Conservation (phyloP, 768 basidiomycete species). For the Termitomyces sp. region DNA sequence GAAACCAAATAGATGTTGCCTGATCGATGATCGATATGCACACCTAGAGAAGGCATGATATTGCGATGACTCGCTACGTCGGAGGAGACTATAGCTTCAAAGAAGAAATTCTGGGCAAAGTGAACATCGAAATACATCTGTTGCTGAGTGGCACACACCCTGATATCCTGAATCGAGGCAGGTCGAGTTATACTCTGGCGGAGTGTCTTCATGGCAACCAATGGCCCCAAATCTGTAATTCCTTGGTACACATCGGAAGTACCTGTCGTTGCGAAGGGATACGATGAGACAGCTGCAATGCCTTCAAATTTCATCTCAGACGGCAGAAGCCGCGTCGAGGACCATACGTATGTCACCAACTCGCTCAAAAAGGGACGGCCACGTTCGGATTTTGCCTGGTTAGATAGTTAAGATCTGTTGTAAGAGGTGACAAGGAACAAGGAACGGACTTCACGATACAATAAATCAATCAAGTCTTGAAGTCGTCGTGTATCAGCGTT, state of each 20-base stretch:
- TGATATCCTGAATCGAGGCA: not conserved
- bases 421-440: too few species aligned
- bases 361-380: not conserved
- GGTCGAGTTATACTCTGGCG: slow-evolving; percentile 1
- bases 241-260: slow-evolving; percentile 8
- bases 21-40: not conserved
- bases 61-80: slow-evolving; percentile 5
- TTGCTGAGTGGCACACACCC: not conserved
- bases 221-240: not conserved
- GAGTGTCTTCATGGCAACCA: slow-evolving; percentile 6
- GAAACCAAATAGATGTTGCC: slow-evolving; percentile 6
- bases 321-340: slow-evolving; percentile 1
- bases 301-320: not conserved
- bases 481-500: not conserved
- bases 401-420: not conserved
- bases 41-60: slow-evolving; percentile 8
- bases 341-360: not conserved
- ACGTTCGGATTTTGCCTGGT: not conserved
- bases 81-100: slow-evolving; percentile 6
- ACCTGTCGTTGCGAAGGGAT: not conserved
- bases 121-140: not conserved
- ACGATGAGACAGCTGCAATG: not conserved
- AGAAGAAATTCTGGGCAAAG: slow-evolving; percentile 7
- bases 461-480: not conserved
- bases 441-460: not conserved